Evolutionary conservation across 371 early-diverging fungal genomes (phyloP).

Genomic region (Rhizopus stolonifer): DNA sequence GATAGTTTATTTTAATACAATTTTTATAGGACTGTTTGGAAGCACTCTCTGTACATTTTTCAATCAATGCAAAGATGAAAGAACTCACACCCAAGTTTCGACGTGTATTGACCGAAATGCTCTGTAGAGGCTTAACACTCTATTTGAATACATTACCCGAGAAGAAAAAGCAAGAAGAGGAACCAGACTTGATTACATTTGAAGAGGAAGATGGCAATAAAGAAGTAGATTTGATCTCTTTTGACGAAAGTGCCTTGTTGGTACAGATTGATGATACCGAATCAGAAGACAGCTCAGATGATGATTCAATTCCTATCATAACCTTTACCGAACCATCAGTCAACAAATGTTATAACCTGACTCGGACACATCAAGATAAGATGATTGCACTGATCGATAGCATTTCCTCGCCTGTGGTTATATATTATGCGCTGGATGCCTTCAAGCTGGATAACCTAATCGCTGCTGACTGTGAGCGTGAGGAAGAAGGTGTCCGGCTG

Average conservation of each 20-base stretch:
- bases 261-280: constrained; percentile 9
- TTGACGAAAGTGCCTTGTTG: constrained; percentile 20
- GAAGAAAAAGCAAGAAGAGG: constrained; percentile 10
- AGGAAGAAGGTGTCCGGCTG: constrained; percentile 32
- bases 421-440: constrained; percentile 40
- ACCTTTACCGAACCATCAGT: constrained; percentile 1
- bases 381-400: constrained; percentile 22
- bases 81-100: constrained; percentile 32
- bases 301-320: constrained; percentile 12
- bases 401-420: constrained; percentile 26
- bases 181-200: constrained; percentile 33
- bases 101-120: constrained; percentile 21
- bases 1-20: not conserved
- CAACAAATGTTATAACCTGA: constrained; percentile 2
- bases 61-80: constrained; percentile 18
- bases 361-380: constrained; percentile 22
- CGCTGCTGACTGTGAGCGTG: constrained; percentile 25
- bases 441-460: constrained; percentile 22
- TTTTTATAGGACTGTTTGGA: constrained; percentile 10
- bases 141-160: constrained; percentile 26
- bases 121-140: constrained; percentile 24
- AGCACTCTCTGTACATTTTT: constrained; percentile 18
- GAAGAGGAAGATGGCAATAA: not conserved
- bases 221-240: constrained; percentile 32
- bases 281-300: constrained; percentile 11